phyloP scores from a whole-genome alignment of 1,139 yeast genomes.

The Scheffersomyces illinoinensis region DNA sequence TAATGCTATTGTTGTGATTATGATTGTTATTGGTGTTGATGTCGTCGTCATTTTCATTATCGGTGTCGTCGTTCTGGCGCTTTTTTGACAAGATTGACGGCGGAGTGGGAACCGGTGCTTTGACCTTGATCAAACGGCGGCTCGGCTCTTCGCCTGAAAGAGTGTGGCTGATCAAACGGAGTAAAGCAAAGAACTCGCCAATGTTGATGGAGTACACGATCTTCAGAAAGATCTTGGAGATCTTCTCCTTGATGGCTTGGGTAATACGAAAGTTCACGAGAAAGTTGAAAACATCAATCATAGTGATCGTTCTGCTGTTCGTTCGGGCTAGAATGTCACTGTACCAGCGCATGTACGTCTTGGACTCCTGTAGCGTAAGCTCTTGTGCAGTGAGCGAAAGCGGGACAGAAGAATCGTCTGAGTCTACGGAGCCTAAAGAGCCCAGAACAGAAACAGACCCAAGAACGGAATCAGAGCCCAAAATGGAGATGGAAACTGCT shows the following conservation, averaged over 20 bases:
- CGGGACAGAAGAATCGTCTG: constrained; percentile 41
- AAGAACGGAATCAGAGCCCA: background rate
- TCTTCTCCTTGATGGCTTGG: constrained; percentile 39
- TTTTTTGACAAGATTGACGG: constrained; percentile 63
- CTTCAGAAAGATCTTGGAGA: constrained; percentile 52
- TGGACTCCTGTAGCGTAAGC: constrained; percentile 61
- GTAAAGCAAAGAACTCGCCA: constrained; percentile 74
- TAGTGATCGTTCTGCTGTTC: constrained; percentile 54
- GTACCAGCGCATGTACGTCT: constrained; percentile 78
- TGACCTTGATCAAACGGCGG: constrained; percentile 48
- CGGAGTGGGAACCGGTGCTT: constrained; percentile 67
- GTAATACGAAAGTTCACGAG: constrained; percentile 60
- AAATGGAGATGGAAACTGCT: constrained; percentile 1
- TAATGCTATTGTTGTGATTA: background rate
- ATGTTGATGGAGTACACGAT: constrained; percentile 56
- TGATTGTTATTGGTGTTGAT: constrained; percentile 29
- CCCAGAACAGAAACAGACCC: background rate
- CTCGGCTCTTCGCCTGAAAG: constrained; percentile 49
- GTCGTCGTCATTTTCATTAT: constrained; percentile 30
- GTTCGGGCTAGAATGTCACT: constrained; percentile 64
- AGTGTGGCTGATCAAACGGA: constrained; percentile 64
- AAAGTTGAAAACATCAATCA: constrained; percentile 65
- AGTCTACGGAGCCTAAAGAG: constrained; percentile 7
- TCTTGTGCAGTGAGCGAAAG: constrained; percentile 63
- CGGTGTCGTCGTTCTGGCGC: constrained; percentile 43